These are phyloP conservation scores for Phialophora verrucosa DNA, from an alignment of 2,329 filamentous ascomycete genomes.

Conservation along the genomic window DNA sequence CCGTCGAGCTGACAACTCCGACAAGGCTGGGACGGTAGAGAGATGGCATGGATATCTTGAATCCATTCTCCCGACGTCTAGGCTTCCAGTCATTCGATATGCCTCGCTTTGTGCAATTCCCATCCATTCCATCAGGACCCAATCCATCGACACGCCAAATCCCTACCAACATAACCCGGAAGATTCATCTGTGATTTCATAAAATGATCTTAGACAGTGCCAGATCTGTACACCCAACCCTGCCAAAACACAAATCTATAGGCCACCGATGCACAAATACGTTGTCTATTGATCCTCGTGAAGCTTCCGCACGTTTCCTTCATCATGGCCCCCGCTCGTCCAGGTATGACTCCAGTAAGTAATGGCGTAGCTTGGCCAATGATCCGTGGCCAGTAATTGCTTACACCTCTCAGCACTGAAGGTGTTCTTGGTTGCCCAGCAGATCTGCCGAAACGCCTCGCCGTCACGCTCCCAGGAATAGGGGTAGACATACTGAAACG, in stretches of 20 bases:
- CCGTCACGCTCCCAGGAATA: slow-evolving; percentile 40
- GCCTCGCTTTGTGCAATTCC: not conserved
- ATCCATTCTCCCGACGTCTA: not conserved
- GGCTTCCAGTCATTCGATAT: not conserved
- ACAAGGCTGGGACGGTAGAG: not conserved
- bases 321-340: slow-evolving; percentile 33
- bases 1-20: slow-evolving; percentile 33
- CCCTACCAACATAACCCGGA: not conserved
- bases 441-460: slow-evolving; percentile 33
- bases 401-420: slow-evolving; percentile 39
- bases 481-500: slow-evolving; percentile 37
- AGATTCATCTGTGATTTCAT: not conserved
- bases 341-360: slow-evolving; percentile 41
- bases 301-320: slow-evolving; percentile 27
- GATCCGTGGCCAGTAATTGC: slow-evolving; percentile 34
- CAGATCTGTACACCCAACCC: not conserved
- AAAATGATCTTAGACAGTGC: not conserved
- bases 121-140: not conserved
- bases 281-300: slow-evolving; percentile 31
- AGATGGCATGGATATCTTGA: not conserved
- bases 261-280: not conserved
- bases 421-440: slow-evolving; percentile 31
- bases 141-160: not conserved
- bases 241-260: not conserved
- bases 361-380: slow-evolving; percentile 38